Percentiles rank a stretch among this genome's conserved stretches.
phyloP scores from a whole-genome alignment of 768 basidiomycete genomes.

The Candolleomyces efflorescens region DNA sequence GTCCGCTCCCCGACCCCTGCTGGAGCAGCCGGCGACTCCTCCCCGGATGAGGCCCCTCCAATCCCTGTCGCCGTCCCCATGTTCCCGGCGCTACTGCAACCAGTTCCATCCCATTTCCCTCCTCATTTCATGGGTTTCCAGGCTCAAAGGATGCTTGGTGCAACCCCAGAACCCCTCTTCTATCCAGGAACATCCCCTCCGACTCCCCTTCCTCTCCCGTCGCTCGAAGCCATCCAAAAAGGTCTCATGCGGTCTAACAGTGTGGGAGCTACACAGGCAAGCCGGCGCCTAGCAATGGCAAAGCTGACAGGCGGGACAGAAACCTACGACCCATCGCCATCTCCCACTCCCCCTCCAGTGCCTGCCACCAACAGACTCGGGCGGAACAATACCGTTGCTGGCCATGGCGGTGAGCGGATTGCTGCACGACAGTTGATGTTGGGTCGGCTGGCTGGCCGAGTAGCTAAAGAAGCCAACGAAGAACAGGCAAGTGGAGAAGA shows the following conservation, averaged over 20 bases:
- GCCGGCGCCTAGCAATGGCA: constrained; percentile 70
- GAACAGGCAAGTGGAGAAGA: constrained; percentile 64
- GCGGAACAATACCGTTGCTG: constrained; percentile 80
- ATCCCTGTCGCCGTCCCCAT: constrained; percentile 30
- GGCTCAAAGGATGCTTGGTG: constrained; percentile 42
- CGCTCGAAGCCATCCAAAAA: constrained; percentile 73
- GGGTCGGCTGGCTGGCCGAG: constrained; percentile 53
- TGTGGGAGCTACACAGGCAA: constrained; percentile 70
- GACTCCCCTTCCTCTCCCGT: constrained; percentile 60
- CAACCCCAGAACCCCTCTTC: constrained; percentile 51
- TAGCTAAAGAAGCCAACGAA: constrained; percentile 57
- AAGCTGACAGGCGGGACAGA: constrained; percentile 80
- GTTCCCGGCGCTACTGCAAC: constrained; percentile 38
- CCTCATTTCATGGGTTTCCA: constrained; percentile 39
- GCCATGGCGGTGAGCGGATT: constrained; percentile 58
- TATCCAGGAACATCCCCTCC: constrained; percentile 60
- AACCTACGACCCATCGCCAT: constrained; percentile 57
- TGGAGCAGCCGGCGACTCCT: constrained; percentile 56
- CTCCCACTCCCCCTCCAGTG: constrained; percentile 46
- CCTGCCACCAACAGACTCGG: constrained; percentile 32
- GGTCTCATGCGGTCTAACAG: constrained; percentile 89
- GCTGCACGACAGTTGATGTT: constrained; percentile 70
- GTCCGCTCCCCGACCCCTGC: constrained; percentile 37
- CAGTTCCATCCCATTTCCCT: constrained; percentile 52
- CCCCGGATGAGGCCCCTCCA: constrained; percentile 57